Evolutionary conservation across 2,329 filamentous ascomycete genomes (phyloP).

Genomic region (Xylaria polymorpha): DNA sequence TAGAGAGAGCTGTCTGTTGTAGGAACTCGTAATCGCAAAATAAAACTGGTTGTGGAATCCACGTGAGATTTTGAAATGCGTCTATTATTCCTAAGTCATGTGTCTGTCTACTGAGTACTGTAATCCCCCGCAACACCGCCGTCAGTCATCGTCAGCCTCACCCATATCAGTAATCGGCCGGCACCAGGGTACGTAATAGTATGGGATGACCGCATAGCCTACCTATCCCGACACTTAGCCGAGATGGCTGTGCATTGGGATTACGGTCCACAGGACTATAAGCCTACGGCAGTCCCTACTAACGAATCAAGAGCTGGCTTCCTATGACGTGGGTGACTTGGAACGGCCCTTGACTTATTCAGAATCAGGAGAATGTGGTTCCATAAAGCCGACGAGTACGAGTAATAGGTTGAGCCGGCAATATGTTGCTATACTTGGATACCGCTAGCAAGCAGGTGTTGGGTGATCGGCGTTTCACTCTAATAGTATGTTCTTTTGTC

Average conservation of each 20-base stretch:
- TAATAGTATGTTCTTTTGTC: not conserved
- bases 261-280: not conserved
- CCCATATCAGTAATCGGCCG: conserved; percentile 10
- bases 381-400: conserved; percentile 21
- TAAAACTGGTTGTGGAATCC: conserved; percentile 4
- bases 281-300: not conserved
- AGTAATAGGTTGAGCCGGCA: not conserved
- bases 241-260: conserved; percentile 18
- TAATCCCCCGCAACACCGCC: conserved; percentile 21
- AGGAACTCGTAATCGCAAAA: not conserved
- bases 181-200: conserved; percentile 27
- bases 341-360: not conserved
- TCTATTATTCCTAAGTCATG: not conserved
- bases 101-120: conserved; percentile 7
- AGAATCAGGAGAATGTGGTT: conserved; percentile 14
- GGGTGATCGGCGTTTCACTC: not conserved
- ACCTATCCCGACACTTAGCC: conserved; percentile 5
- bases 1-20: not conserved
- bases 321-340: not conserved
- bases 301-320: conserved; percentile 9
- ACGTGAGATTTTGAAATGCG: conserved; percentile 21
- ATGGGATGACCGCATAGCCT: conserved; percentile 17
- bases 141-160: conserved; percentile 15
- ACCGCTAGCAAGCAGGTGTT: not conserved
- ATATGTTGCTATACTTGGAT: not conserved